Base-by-base conservation (phyloP, 805 yeast genomes). In the Phaffomyces antillensis region DNA sequence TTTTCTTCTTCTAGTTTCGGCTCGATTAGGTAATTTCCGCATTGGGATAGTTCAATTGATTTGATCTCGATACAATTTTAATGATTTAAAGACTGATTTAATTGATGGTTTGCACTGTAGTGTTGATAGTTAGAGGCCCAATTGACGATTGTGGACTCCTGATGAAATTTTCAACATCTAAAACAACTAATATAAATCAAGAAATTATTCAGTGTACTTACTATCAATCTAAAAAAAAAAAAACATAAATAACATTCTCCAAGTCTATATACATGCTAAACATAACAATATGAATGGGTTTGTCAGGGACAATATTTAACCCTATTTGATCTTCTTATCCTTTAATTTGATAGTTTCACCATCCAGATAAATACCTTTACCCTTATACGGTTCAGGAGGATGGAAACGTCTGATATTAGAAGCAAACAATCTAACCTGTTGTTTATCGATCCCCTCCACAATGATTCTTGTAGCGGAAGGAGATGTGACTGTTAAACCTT, bases 361-460 rank as follows among this genome's bases (percentile, higher is more conserved):
- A 65, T 90, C 86, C 41, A 93, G 83, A 62, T 84, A 93, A 41
- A 93, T 84, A 61, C 99, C 99, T 57, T 95, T 95, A 62, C 99
- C 99, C 70, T 93, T 93, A 66, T 93, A 93, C 35, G 97, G 97
- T 70, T 93, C 99, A 39, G 99, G 99, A 49, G 95, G 95, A 63
- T 86, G 87, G 72, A 79, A 79, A 56, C 77, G 78, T 64, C 98
- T 82, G 52, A 93, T 73, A 46, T 79, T 78, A 15, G 96, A 96
- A 17, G 98, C 99, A 66, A 86, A 88, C 44, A 83, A 73, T 60
- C 79, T 83, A 40, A 93, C 90, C 61, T 83, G 82, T 64, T 90
- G 96, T 65, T 87, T 86, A 65, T 91, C 83, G 37, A 81, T 69
- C 25, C 99, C 98, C 67, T 87, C 95, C 24, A 93, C 69, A 45